Evolutionary conservation across 2,329 filamentous ascomycete genomes (phyloP).

Genomic region (Paraphoma chrysanthemicola): DNA sequence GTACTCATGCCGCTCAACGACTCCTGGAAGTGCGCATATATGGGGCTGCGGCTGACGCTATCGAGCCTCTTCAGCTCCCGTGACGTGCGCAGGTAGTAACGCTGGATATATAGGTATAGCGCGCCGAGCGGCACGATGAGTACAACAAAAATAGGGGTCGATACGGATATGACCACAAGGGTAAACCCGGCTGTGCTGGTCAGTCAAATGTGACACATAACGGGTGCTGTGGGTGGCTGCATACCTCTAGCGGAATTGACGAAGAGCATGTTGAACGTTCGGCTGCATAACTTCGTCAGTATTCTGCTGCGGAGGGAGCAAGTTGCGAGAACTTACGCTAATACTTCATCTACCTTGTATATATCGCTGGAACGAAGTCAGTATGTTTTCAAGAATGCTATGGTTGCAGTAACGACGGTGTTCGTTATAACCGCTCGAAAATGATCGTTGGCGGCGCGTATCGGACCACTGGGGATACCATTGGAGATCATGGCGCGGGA

Average conservation of each 20-base stretch:
- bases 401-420: slow-evolving; percentile 15
- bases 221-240: slow-evolving; percentile 21
- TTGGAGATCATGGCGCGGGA: slow-evolving; percentile 20
- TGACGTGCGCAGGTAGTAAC: slow-evolving; percentile 95
- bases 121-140: slow-evolving; percentile 81
- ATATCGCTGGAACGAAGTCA: slow-evolving; percentile 64
- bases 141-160: slow-evolving; percentile 80
- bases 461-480: slow-evolving; percentile 7
- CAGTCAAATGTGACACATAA: slow-evolving; percentile 28
- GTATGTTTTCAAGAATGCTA: background rate
- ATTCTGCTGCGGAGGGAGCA: background rate
- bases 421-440: background rate
- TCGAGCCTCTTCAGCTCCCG: slow-evolving; percentile 95
- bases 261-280: slow-evolving; percentile 93
- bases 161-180: slow-evolving; percentile 79
- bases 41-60: slow-evolving; percentile 92
- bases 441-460: slow-evolving; percentile 8
- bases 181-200: slow-evolving; percentile 70
- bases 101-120: slow-evolving; percentile 91
- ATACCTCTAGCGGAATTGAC: slow-evolving; percentile 57
- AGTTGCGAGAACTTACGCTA: slow-evolving; percentile 63
- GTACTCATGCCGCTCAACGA: slow-evolving; percentile 92
- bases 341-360: slow-evolving; percentile 86
- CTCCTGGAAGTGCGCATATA: slow-evolving; percentile 98
- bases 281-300: slow-evolving; percentile 51